Evolutionary conservation across 257 asterid species (phyloP).

Genomic region (Solanum appendiculatum): DNA sequence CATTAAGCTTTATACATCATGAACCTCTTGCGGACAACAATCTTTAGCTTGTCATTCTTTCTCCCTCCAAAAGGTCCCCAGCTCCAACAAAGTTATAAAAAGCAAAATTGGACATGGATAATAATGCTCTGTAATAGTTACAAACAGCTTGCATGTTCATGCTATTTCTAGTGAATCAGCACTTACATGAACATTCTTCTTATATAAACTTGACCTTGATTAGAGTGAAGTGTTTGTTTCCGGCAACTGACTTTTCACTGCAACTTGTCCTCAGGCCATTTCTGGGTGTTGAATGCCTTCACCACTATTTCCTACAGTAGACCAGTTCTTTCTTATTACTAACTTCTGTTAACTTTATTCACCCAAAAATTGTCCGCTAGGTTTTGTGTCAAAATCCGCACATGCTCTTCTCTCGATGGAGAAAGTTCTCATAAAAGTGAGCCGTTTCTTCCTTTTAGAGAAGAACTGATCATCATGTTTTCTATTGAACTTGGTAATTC

Average conservation of each 20-base stretch:
- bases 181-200: not conserved
- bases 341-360: not conserved
- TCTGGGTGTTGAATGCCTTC: not conserved
- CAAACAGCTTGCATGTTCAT: not conserved
- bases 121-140: not conserved
- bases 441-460: not conserved
- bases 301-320: not conserved
- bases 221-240: not conserved
- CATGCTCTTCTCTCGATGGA: not conserved
- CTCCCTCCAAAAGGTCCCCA: not conserved
- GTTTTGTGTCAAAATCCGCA: not conserved
- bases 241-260: not conserved
- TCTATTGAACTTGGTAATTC: not conserved
- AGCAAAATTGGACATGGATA: not conserved
- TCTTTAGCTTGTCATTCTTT: not conserved
- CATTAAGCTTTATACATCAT: not conserved
- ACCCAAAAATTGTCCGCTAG: not conserved
- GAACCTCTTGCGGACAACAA: not conserved
- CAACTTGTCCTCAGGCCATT: not conserved
- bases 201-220: not conserved
- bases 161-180: not conserved
- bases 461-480: not conserved
- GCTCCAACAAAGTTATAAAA: not conserved
- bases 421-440: not conserved
- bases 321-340: not conserved